Evolutionary conservation across 2,329 filamentous ascomycete genomes (phyloP).

Genomic region (Coniella lustricola): DNA sequence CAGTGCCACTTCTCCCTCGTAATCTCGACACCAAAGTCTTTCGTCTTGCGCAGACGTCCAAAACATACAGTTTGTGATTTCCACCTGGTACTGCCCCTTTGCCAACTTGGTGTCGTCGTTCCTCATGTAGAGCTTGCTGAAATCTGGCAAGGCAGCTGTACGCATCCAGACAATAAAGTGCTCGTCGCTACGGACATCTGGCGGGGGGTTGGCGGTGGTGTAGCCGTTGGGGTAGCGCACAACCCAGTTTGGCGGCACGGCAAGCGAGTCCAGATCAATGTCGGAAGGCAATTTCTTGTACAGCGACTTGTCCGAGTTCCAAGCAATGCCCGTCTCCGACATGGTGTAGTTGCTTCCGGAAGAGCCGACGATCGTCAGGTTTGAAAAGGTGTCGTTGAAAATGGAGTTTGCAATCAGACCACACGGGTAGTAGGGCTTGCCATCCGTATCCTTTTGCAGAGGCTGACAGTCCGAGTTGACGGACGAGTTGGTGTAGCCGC

Average conservation of each 20-base stretch:
- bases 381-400: slow-evolving; percentile 87
- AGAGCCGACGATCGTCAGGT: slow-evolving; percentile 54
- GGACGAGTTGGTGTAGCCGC: slow-evolving; percentile 33
- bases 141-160: slow-evolving; percentile 85
- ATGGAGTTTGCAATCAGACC: slow-evolving; percentile 93
- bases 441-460: slow-evolving; percentile 46
- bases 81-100: slow-evolving; percentile 66
- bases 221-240: slow-evolving; percentile 65
- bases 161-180: slow-evolving; percentile 99
- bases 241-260: slow-evolving; percentile 83
- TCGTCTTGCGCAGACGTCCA: not conserved
- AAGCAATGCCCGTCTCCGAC: slow-evolving; percentile 75
- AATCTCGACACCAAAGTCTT: no score
- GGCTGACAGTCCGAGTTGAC: slow-evolving; percentile 65
- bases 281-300: slow-evolving; percentile 56
- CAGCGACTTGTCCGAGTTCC: slow-evolving; percentile 73
- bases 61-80: slow-evolving; percentile 70
- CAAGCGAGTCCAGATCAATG: slow-evolving; percentile 58
- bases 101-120: slow-evolving; percentile 67
- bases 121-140: slow-evolving; percentile 85
- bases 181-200: slow-evolving; percentile 68
- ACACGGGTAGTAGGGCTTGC: slow-evolving; percentile 82
- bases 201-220: slow-evolving; percentile 55
- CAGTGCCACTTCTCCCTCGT: no score
- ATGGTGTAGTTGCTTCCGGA: slow-evolving; percentile 59